phyloP scores from a whole-genome alignment of 148 eudicot genomes.

The Fagopyrum tataricum region DNA sequence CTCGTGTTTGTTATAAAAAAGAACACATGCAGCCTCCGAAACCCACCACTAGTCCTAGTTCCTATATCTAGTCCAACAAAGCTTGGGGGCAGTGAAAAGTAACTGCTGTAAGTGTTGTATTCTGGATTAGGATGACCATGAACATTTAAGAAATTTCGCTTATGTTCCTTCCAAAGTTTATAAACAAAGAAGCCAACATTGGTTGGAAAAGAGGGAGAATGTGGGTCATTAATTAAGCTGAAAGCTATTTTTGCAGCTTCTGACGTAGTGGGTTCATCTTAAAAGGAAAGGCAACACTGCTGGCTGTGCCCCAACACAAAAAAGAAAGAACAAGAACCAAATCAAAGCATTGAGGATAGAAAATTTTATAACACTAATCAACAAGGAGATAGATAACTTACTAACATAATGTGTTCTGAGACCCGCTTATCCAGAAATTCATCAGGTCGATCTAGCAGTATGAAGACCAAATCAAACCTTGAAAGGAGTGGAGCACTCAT shows the following conservation, averaged over 20 bases:
- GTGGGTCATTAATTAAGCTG: neutral
- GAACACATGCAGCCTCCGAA: neutral
- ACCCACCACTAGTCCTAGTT: neutral
- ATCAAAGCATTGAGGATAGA: neutral
- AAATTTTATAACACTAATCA: neutral
- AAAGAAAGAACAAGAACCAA: neutral
- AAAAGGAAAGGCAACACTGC: neutral
- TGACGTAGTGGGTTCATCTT: neutral
- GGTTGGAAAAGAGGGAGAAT: neutral
- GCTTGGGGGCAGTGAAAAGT: neutral
- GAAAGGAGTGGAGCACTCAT: constrained; percentile 93
- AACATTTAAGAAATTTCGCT: neutral
- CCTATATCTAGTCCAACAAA: constrained; percentile 2
- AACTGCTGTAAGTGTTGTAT: neutral
- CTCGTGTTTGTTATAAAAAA: neutral
- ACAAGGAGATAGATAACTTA: constrained; percentile 32
- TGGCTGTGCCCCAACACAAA: neutral
- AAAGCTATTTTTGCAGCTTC: neutral
- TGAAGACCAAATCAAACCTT: constrained; percentile 94
- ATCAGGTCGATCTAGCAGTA: constrained; percentile 90
- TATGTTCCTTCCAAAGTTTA: neutral
- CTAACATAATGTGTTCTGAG: constrained; percentile 96
- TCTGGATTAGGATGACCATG: constrained; percentile 1
- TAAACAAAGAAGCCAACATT: neutral
- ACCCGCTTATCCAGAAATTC: constrained; percentile 81